Evolutionary conservation across 148 eudicot genomes (phyloP), one percentile per base, ranked within the genome.

Genomic region (Cornus florida): DNA sequence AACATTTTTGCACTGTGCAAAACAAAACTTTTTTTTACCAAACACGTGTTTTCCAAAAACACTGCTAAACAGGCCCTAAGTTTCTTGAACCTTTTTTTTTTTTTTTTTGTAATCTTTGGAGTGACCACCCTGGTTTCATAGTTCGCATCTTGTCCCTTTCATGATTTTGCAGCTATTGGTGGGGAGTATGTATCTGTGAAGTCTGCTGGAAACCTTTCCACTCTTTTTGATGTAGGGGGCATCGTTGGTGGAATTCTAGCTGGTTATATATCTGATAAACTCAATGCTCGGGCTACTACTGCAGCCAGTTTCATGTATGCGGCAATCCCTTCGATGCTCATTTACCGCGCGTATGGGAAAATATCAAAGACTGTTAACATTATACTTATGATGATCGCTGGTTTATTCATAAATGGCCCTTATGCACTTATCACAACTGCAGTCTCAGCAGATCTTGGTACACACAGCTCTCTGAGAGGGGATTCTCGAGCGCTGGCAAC

Each of bases 391-490:
- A 92, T 96, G 89, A 69, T 91, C 23, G 94, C 91, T 62, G 99
- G 99, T 17, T 82, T 96, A 68, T 90, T 88, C 70, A 89, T 96
- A 41, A 96, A 96, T 66, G 99, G 99, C 41, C 99, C 99, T 0
- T 96, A 96, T 77, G 98, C 99, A 73, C 98, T 96, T 41, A 96
- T 96, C 72, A 96, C 99, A 20, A 96, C 99, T 16, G 99, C 99
- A 41, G 99, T 96, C 76, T 96, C 99, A 17, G 99, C 98, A 9
- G 99, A 96, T 85, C 89, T 96, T 38, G 99, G 99, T 39, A 96
- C 99, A 60, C 99, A 93, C 70, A 91, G 95, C 71, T 93, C 98
- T 70, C 82, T 96, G 12, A 91, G 81, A 79, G 97, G 98, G 56
- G 92, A 96, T 82, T 92, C 98, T 71, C 88, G 99, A 69, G 99